Evolutionary conservation across 2,329 filamentous ascomycete species (phyloP).

Genomic region (Microsporum canis): DNA sequence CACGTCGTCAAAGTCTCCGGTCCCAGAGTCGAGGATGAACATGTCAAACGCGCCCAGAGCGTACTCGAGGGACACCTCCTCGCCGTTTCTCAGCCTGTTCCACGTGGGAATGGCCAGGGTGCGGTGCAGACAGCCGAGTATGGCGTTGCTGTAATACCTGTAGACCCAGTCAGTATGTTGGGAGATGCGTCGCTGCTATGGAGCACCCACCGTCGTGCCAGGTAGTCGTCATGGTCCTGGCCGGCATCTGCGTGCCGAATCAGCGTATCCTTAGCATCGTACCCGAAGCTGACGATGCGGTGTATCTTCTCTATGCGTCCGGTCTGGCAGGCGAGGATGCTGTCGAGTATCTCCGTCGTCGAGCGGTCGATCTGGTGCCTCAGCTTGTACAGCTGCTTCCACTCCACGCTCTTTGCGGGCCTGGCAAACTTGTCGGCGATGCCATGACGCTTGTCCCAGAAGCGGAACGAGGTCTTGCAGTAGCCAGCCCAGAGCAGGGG

Average conservation of each 20-base stretch:
- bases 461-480: slow-evolving; percentile 57
- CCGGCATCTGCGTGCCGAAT: slow-evolving; percentile 51
- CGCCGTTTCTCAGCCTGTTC: slow-evolving; percentile 45
- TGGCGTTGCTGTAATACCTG: slow-evolving; percentile 63
- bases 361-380: slow-evolving; percentile 44
- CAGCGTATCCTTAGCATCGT: slow-evolving; percentile 80
- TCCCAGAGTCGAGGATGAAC: slow-evolving; percentile 65
- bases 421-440: slow-evolving; percentile 46
- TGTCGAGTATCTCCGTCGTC: slow-evolving; percentile 49
- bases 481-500: slow-evolving; percentile 69
- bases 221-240: slow-evolving; percentile 55
- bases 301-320: slow-evolving; percentile 59
- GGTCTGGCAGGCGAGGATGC: slow-evolving; percentile 58
- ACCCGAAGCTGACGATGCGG: slow-evolving; percentile 60
- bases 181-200: not conserved
- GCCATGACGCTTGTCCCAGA: slow-evolving; percentile 61
- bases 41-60: slow-evolving; percentile 77
- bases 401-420: slow-evolving; percentile 50
- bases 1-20: slow-evolving; percentile 64
- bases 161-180: not conserved
- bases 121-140: slow-evolving; percentile 71
- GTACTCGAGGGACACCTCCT: slow-evolving; percentile 54
- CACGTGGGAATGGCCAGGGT: slow-evolving; percentile 68
- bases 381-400: slow-evolving; percentile 58
- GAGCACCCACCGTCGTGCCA: slow-evolving; percentile 44